Evolutionary conservation across 352 stramenopile genomes (phyloP).

Genomic region (Phytophthora colocasiae): DNA sequence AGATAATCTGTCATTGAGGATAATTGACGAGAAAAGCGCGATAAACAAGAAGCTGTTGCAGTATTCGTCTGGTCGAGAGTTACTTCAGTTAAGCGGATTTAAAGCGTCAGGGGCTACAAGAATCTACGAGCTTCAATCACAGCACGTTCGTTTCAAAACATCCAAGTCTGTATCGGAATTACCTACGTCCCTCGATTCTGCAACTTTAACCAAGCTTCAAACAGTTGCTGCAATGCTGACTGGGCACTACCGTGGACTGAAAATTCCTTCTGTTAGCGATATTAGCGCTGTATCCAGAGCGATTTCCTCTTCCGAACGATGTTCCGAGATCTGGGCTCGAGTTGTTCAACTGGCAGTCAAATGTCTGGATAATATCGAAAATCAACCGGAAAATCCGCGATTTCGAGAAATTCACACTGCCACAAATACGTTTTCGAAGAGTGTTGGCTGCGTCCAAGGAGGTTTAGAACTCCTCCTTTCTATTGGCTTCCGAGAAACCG

Average conservation of each 20-base stretch:
- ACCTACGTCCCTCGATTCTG: slow-evolving; percentile 28
- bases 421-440: slow-evolving; percentile 55
- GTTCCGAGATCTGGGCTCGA: slow-evolving; percentile 35
- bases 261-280: slow-evolving; percentile 54
- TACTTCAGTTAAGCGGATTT: slow-evolving; percentile 55
- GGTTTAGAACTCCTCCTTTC: slow-evolving; percentile 52
- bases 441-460: slow-evolving; percentile 42
- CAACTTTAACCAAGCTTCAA: slow-evolving; percentile 42
- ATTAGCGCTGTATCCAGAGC: slow-evolving; percentile 58
- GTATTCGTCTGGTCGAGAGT: slow-evolving; percentile 32
- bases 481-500: slow-evolving; percentile 64
- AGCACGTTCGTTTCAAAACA: slow-evolving; percentile 56
- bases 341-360: slow-evolving; percentile 53
- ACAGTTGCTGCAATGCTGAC: slow-evolving; percentile 48
- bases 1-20: slow-evolving; percentile 42
- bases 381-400: slow-evolving; percentile 47
- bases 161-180: slow-evolving; percentile 19
- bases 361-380: slow-evolving; percentile 63
- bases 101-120: slow-evolving; percentile 5
- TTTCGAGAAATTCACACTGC: slow-evolving; percentile 62
- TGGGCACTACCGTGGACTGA: slow-evolving; percentile 55
- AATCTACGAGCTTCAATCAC: slow-evolving; percentile 40
- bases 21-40: slow-evolving; percentile 27
- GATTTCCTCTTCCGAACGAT: slow-evolving; percentile 23
- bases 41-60: slow-evolving; percentile 36